phyloP scores from a whole-genome alignment of 2,329 filamentous ascomycete genomes.

The Neonectria ditissima region DNA sequence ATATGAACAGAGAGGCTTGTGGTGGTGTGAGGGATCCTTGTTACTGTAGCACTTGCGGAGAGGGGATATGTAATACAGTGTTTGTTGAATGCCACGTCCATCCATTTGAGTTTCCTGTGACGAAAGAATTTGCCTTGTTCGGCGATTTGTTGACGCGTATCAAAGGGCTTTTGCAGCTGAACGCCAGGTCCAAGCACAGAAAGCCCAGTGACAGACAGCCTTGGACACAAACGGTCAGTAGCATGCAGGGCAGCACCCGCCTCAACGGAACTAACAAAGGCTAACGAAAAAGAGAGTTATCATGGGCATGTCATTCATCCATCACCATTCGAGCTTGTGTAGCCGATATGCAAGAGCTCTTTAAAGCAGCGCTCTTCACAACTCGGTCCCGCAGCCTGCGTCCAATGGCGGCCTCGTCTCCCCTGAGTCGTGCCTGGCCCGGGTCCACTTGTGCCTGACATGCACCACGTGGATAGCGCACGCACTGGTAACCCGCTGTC shows the following conservation, averaged over 20 bases:
- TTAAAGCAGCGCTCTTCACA: conserved; percentile 19
- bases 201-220: neutral
- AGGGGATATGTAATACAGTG: neutral
- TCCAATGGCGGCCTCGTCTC: conserved; percentile 29
- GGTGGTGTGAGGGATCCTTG: neutral
- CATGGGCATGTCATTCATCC: neutral
- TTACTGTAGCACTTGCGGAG: neutral
- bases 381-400: neutral
- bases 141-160: neutral
- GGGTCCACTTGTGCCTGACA: conserved; percentile 35
- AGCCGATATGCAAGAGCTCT: conserved; percentile 4
- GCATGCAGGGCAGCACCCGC: neutral
- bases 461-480: conserved; percentile 37
- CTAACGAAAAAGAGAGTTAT: neutral
- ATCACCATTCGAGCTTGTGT: neutral
- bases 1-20: neutral
- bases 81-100: neutral
- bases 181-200: neutral
- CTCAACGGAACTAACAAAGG: neutral
- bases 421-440: conserved; percentile 34
- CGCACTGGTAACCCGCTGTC: conserved; percentile 6
- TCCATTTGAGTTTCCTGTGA: neutral
- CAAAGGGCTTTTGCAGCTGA: neutral
- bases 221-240: neutral
- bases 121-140: neutral